Conservation (phyloP, 441 rosid species). For the Arabidopsis lyrata region DNA sequence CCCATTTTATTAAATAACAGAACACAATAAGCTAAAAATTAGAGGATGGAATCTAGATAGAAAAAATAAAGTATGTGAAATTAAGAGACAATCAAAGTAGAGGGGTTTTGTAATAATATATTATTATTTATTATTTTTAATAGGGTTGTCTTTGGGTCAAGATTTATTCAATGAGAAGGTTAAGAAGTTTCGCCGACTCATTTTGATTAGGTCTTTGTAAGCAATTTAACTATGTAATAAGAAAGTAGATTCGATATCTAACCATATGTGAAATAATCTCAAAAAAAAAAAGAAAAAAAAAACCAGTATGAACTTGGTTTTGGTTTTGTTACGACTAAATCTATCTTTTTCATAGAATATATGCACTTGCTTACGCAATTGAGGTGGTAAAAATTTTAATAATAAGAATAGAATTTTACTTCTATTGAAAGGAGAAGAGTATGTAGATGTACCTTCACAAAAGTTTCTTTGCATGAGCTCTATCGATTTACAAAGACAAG, state of each 20-base stretch:
- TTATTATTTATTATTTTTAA: neutral
- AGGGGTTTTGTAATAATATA: neutral
- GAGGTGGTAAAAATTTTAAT: neutral
- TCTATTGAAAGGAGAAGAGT: neutral
- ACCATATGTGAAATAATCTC: neutral
- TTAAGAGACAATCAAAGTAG: neutral
- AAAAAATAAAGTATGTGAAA: neutral
- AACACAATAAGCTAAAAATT: neutral
- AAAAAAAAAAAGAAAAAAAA: neutral
- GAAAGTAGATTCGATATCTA: neutral
- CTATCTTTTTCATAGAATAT: neutral
- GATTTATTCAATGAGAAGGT: neutral
- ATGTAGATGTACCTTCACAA: conserved; percentile 11
- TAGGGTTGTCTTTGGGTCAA: neutral
- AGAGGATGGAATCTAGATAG: neutral
- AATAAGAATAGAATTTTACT: too few relatives aligned
- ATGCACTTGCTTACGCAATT: neutral
- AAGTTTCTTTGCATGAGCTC: neutral
- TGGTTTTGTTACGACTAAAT: neutral
- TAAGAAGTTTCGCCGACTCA: conserved; percentile 1
- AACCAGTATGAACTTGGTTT: neutral
- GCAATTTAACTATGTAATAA: neutral
- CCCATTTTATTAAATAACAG: neutral
- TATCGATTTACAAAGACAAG: neutral
- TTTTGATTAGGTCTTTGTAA: conserved; percentile 18